A percentile compares a stretch with the other conserved stretches of the same genome.
Conservation (phyloP, 2,329 filamentous ascomycete genomes). For the Blastomyces silverae region DNA sequence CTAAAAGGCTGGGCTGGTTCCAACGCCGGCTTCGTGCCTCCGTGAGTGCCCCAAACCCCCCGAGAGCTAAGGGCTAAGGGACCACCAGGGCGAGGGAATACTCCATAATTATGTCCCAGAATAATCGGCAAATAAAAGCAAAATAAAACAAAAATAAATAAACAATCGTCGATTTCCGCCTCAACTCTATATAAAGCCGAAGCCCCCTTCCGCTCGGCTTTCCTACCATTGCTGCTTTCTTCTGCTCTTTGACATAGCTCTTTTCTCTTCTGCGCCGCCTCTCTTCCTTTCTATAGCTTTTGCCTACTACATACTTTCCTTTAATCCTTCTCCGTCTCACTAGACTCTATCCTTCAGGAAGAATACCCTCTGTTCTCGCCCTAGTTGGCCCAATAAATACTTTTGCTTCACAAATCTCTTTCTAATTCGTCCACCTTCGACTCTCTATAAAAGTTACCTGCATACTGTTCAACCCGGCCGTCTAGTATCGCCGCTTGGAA, state of each 20-base stretch:
- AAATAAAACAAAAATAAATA: background rate
- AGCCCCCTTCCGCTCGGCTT: constrained; percentile 6
- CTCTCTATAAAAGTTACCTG: background rate
- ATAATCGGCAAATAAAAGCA: constrained; percentile 3
- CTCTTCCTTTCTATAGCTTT: constrained; percentile 8
- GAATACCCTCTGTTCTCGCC: background rate
- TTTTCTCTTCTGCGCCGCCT: constrained; percentile 9
- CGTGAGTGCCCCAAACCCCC: background rate
- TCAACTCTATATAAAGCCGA: constrained; percentile 9
- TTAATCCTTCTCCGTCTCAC: constrained; percentile 5
- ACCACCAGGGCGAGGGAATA: background rate
- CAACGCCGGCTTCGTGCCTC: background rate
- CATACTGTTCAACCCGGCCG: too few relatives aligned
- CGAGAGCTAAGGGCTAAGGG: background rate
- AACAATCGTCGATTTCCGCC: constrained; percentile 6
- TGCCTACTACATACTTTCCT: constrained; percentile 11
- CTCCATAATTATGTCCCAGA: constrained; percentile 2
- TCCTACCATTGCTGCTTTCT: background rate
- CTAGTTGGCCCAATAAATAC: constrained; percentile 1
- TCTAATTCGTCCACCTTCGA: background rate
- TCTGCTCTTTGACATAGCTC: background rate
- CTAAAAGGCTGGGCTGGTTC: background rate
- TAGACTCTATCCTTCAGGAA: background rate
- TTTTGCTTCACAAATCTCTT: background rate
- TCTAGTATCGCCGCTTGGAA: too few relatives aligned